A percentile compares a stretch with the other conserved stretches of the same genome.
These are phyloP conservation scores for Firmiana major DNA, from an alignment of 345 rosid genomes.

Conservation along the genomic window DNA sequence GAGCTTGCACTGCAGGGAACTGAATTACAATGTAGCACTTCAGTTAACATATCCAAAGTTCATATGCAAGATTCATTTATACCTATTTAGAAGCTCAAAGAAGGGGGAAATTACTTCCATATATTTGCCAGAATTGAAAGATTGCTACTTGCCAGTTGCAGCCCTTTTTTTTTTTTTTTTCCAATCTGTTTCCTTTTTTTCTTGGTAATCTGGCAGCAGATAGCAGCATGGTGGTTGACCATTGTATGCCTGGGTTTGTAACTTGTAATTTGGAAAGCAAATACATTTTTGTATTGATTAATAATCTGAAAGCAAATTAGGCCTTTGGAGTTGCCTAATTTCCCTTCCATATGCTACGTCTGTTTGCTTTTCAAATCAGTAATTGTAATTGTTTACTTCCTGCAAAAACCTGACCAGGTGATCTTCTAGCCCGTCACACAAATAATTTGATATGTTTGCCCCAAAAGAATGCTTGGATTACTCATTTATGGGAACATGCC, in stretches of 20 bases:
- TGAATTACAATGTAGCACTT: neutral
- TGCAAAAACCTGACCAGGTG: neutral
- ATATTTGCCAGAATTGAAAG: neutral
- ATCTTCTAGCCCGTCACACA: neutral
- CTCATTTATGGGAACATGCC: neutral
- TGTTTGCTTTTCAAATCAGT: neutral
- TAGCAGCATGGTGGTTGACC: neutral
- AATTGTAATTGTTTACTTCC: neutral
- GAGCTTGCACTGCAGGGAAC: slow-evolving; percentile 2
- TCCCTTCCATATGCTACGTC: neutral
- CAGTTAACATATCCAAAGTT: neutral
- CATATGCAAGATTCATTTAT: neutral
- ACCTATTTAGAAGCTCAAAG: neutral
- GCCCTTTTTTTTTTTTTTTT: neutral
- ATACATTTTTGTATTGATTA: neutral
- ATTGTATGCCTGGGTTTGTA: neutral
- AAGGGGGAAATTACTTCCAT: neutral
- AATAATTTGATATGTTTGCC: neutral
- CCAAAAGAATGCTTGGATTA: neutral
- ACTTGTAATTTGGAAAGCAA: neutral
- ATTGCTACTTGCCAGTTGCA: neutral
- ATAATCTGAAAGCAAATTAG: neutral
- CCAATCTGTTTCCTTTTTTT: no score
- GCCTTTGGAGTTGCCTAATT: neutral
- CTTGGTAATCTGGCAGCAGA: neutral